Evolutionary conservation across 805 yeast genomes (phyloP), one percentile per base, ranked within the genome.

Genomic region (Yamadazyma scolyti): DNA sequence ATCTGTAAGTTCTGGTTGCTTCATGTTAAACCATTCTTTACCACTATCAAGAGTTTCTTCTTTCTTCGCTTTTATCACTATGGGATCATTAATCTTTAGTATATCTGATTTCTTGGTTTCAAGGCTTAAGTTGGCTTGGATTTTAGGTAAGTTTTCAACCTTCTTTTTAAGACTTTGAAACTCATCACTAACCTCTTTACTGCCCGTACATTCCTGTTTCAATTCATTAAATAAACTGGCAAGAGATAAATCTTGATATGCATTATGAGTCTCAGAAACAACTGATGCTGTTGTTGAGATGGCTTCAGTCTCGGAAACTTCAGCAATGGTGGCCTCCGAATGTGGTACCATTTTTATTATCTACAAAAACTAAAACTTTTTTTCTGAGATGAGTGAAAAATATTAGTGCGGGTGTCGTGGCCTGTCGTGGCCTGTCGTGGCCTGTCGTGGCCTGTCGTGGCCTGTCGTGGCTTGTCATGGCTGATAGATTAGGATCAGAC

Each of bases 1-100:
- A 2, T 81, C 77, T 7, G 94, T 83, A 38, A 84, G 58, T 44
- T 83, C 93, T 5, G 80, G 77, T 43, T 76, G 79, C 18, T 87
- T 86, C 72, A 89, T 67, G 30, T 77, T 70, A 48, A 86, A 89
- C 97, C 97, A 89, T 39, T 77, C 65, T 18, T 58, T 54, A 1
- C 86, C 87, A 1, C 79, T 54, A 19, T 61, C 57, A 6, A 47
- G 37, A 6, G 35, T 44, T 29, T 44, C 46, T 19, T 42, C 40
- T 11, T 25, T 35, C 8, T 28, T 25, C 30, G 32, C 39, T 37
- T 42, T 44, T 23, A 42, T 21, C 9, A 41, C 38, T 14, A 68
- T 68, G 9, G 79, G 74, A 41, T 75, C 81, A 33, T 69, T 61
- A n/a, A 73, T 60, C 21, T 42, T 43, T 15, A 54, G 54, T 5